Evolutionary conservation across 345 rosid species (phyloP), one percentile per base, ranked within the genome.

Genomic region (Firmiana major): DNA sequence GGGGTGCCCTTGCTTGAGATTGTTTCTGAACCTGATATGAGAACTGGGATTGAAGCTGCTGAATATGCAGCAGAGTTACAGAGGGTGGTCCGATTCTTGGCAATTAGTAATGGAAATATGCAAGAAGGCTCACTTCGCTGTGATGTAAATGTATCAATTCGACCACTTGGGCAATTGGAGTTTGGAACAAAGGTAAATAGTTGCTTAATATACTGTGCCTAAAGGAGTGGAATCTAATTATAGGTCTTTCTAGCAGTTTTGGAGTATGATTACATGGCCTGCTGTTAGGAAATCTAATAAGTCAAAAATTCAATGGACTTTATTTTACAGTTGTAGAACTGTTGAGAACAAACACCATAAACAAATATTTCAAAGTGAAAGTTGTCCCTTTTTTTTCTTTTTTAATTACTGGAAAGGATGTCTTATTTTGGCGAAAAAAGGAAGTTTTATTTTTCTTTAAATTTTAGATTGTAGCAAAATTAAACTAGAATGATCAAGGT

Each of bases 1-100:
- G 99, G 98, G 7, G 98, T 96, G 45, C 98, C 99, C 43, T 87
- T 96, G 82, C 97, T 96, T 81, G 99, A 96, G 86, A 87, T 96
- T 78, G 98, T 96, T 58, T 96, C 97, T 81, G 99, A 96, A 79
- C 98, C 99, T 77, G 94, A 96, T 88, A 93, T 96, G 98, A 85
- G 98, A 83, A 93, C 80, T 84, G 97, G 98, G 40, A 70, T 86
- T 16, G 97, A 91, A 85, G 98, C 97, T 9, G 92, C 97, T 51
- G 97, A 96, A 77, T 93, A 91, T 76, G 97, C 93, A 6, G 86
- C 88, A 59, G 98, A 93, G 79, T 60, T 96, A 74, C 99, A 96
- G 84, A 84, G 97, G 87, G 75, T 96, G 82, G 98, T 89, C 26
- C 89, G 93, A 66, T 93, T 89, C 85, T 83, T 96, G 80, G 97